Evolutionary conservation across 176 grass and related monocot genomes (phyloP).

Genomic region (Carex littledalei): DNA sequence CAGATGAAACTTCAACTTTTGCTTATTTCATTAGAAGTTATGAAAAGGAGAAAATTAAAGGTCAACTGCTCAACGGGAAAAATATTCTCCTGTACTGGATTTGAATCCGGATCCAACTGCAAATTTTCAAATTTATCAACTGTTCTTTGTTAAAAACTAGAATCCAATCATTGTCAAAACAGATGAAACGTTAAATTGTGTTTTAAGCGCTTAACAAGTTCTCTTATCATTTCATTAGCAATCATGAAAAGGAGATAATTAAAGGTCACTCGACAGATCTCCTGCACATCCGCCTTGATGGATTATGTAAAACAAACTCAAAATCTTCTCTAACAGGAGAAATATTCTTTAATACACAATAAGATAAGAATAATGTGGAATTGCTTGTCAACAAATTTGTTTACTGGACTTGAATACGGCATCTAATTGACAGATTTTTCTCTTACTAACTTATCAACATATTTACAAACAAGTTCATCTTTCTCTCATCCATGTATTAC

Average conservation of each 20-base stretch:
- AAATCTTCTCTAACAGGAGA: neutral
- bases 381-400: neutral
- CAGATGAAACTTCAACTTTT: neutral
- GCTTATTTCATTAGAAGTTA: neutral
- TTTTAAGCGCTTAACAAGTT: neutral
- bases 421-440: neutral
- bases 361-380: neutral
- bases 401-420: neutral
- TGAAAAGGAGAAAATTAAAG: neutral
- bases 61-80: neutral
- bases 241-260: neutral
- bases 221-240: neutral
- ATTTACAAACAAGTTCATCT: slow-evolving; percentile 11
- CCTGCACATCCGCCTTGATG: neutral
- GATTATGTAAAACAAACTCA: neutral
- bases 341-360: neutral
- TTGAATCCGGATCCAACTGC: neutral
- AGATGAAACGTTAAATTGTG: neutral
- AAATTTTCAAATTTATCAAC: neutral
- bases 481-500: slow-evolving; percentile 11
- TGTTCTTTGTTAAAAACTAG: neutral
- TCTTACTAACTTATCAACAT: slow-evolving; percentile 13
- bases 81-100: neutral
- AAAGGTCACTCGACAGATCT: no score
- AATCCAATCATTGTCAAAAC: neutral